phyloP scores from a whole-genome alignment of 139 green algal genomes.

The Haematococcus lacustris region DNA sequence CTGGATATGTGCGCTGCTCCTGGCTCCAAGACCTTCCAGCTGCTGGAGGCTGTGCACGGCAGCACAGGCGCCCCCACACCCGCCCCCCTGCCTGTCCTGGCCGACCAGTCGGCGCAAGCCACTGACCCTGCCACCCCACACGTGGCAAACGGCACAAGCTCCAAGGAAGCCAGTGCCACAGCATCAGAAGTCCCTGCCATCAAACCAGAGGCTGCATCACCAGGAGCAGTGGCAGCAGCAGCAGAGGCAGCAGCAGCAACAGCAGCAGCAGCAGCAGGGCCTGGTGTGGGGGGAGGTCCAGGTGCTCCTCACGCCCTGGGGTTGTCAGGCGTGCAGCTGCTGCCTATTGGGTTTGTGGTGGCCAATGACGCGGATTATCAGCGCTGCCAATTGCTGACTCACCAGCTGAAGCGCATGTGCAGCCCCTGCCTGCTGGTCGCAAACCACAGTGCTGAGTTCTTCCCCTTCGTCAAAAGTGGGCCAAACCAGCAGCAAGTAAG shows the following conservation, averaged over 20 bases:
- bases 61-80: slow-evolving; percentile 8
- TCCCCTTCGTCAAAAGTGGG: slow-evolving; percentile 52
- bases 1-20: slow-evolving; percentile 97
- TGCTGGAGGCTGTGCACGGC: slow-evolving; percentile 87
- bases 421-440: slow-evolving; percentile 83
- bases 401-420: slow-evolving; percentile 93
- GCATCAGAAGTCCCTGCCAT: no score
- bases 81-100: not conserved
- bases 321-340: not conserved
- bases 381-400: slow-evolving; percentile 94
- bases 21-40: slow-evolving; percentile 95
- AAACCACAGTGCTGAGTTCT: slow-evolving; percentile 86
- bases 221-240: no score
- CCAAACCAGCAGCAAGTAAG: no score
- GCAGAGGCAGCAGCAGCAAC: no score
- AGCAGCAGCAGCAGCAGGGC: no score
- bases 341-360: slow-evolving; percentile 70
- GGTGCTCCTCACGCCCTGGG: no score
- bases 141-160: no score
- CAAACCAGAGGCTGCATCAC: no score
- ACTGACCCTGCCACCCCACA: no score
- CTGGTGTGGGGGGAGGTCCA: no score
- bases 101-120: no score
- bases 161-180: no score
- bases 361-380: slow-evolving; percentile 94